phyloP scores from a whole-genome alignment of 75 land plant genomes.

The Pinus albicaulis region DNA sequence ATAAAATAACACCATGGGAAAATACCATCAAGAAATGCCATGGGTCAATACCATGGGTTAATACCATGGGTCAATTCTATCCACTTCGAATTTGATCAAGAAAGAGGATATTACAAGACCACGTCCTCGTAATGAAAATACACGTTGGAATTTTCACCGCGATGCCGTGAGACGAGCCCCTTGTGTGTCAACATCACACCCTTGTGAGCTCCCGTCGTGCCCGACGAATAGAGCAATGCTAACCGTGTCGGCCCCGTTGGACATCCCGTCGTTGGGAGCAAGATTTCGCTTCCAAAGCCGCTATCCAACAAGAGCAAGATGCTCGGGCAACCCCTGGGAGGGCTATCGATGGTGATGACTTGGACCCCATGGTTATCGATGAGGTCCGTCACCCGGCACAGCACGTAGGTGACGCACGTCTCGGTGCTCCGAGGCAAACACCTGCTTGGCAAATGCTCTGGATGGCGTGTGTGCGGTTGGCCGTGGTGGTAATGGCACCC shows the following conservation, averaged over 20 bases:
- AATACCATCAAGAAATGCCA: too few relatives aligned
- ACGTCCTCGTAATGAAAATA: slow-evolving; percentile 53
- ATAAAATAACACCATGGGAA: too few relatives aligned
- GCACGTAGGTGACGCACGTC: too few relatives aligned
- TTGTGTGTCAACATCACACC: slow-evolving; percentile 88
- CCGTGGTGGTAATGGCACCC: slow-evolving; percentile 92
- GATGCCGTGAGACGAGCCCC: slow-evolving; percentile 61
- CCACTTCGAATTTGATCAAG: too few relatives aligned
- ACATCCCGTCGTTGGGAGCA: slow-evolving; percentile 14
- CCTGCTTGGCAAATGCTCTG: slow-evolving; percentile 84
- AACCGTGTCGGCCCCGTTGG: slow-evolving; percentile 58
- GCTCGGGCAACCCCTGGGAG: slow-evolving; percentile 39
- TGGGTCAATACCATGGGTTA: too few relatives aligned
- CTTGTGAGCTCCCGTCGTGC: slow-evolving; percentile 93
- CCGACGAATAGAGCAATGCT: slow-evolving; percentile 86
- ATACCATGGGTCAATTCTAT: too few relatives aligned
- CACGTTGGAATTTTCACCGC: slow-evolving; percentile 84
- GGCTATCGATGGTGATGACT: slow-evolving; percentile 62
- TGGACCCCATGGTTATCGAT: slow-evolving; percentile 7
- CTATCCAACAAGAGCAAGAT: slow-evolving; percentile 40
- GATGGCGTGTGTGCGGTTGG: slow-evolving; percentile 84
- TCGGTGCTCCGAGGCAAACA: slow-evolving; percentile 59
- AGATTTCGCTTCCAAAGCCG: slow-evolving; percentile 20
- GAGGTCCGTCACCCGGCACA: too few relatives aligned
- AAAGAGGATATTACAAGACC: too few relatives aligned